These are phyloP conservation scores for Leccinum ochraceum DNA, from an alignment of 768 basidiomycete species.

Conservation along the genomic window DNA sequence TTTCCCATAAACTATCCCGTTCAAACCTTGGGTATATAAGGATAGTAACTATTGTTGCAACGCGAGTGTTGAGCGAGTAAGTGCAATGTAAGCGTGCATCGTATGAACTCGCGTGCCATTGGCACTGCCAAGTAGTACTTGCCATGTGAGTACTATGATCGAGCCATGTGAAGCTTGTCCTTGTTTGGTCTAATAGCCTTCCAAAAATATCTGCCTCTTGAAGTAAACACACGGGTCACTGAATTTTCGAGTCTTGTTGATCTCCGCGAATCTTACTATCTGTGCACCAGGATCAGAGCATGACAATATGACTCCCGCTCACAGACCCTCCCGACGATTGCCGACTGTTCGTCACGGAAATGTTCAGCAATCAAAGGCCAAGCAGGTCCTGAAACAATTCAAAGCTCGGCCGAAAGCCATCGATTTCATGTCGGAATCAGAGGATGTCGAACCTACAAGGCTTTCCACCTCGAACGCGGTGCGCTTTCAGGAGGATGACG, in stretches of 20 bases:
- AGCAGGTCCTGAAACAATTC: neutral
- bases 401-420: constrained; percentile 18
- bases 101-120: no score
- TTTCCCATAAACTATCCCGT: neutral
- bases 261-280: neutral
- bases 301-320: constrained; percentile 10
- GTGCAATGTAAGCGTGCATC: no score
- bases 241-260: neutral
- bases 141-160: no score
- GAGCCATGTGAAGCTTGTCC: no score
- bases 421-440: constrained; percentile 19
- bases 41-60: neutral
- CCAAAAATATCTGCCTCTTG: neutral
- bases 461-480: neutral
- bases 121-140: no score
- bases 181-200: no score
- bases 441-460: neutral
- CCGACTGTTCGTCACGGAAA: neutral
- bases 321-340: neutral
- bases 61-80: no score
- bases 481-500: constrained; percentile 18
- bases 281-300: neutral
- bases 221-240: neutral
- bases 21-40: neutral
- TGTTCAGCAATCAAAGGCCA: constrained; percentile 5